Percentiles rank a stretch among this genome's conserved stretches.
Evolutionary conservation across 1,284 basidiomycete genomes (phyloP).

Genomic region (Cryptococcus sp.): DNA sequence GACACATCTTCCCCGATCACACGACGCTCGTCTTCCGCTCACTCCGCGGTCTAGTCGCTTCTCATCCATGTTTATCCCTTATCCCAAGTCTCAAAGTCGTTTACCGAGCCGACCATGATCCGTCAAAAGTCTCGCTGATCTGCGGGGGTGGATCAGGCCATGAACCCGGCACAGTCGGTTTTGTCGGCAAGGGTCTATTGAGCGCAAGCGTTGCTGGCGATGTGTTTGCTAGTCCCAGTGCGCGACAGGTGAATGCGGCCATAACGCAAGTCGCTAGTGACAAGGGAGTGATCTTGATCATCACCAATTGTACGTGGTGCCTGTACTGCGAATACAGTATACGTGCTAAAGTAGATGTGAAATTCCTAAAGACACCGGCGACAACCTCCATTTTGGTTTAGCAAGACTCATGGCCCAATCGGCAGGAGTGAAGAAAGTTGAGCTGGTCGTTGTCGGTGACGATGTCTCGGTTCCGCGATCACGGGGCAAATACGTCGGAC

Average conservation of each 20-base stretch:
- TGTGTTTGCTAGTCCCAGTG: slow-evolving; percentile 58
- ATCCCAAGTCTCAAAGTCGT: slow-evolving; percentile 53
- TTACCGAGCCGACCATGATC: slow-evolving; percentile 50
- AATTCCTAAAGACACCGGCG: slow-evolving; percentile 47
- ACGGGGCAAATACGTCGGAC: slow-evolving; percentile 55
- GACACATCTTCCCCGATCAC: slow-evolving; percentile 54
- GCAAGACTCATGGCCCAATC: slow-evolving; percentile 46
- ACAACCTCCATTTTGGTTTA: slow-evolving; percentile 58
- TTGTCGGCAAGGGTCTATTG: slow-evolving; percentile 54
- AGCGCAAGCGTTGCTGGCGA: slow-evolving; percentile 56
- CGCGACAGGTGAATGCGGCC: slow-evolving; percentile 55
- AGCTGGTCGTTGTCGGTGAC: slow-evolving; percentile 56
- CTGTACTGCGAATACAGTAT: neutral
- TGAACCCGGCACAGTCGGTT: slow-evolving; percentile 53
- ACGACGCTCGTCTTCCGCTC: slow-evolving; percentile 50
- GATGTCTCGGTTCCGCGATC: slow-evolving; percentile 56
- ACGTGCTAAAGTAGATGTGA: neutral
- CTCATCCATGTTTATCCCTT: slow-evolving; percentile 48
- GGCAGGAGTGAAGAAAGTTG: slow-evolving; percentile 51
- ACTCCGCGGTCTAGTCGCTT: slow-evolving; percentile 50
- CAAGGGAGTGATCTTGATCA: slow-evolving; percentile 53
- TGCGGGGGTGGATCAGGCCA: slow-evolving; percentile 57
- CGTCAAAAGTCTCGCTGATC: slow-evolving; percentile 55
- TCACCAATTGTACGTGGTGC: slow-evolving; percentile 53
- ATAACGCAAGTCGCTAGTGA: slow-evolving; percentile 54